Base-by-base conservation (phyloP, 257 asterid genomes). In the Plantago ovata region DNA sequence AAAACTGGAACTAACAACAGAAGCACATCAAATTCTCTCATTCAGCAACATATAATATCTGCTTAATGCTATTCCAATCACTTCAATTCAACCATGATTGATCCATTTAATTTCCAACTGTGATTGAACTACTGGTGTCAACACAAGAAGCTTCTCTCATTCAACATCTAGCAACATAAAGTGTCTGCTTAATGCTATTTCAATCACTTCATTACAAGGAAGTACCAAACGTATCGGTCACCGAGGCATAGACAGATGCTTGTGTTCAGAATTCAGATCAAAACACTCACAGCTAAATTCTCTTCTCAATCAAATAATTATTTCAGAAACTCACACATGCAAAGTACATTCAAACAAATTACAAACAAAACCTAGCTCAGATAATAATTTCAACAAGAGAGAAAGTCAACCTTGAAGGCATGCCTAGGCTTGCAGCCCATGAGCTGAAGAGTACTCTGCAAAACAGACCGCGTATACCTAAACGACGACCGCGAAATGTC, bases 351-450 rank as follows among this genome's bases (percentile, higher is more conserved):
- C 41, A 55, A 52, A 18, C 66, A 46, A 23, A 13, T n/a, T 23
- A 20, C 7, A 22, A 48, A 6, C 58, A 59, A 2, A 61, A 43
- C 13, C 12, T 12, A 62, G n/a, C n/a, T n/a, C 4, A 10, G 36
- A 58, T 15, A 46, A 16, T 14, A 52, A 41, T 24, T 13, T 6
- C 16, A 7, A 38, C 7, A 24, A n/a, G 23, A 42, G n/a, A 50
- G 48, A 22, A 56, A 19, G 19, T 1, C 42, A 21, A 93, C 99
- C 99, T 93, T 93, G 66, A 93, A 89, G 51, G 97, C 95, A 64
- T 93, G 99, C 40, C 97, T 84, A 75, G 99, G 77, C 72, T 93
- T 93, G 77, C 99, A 93, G 23, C 99, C 99, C 92, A 93, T 93
- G 66, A 93, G 95, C 38, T 93, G 99, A 71, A 93, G 79, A 75